phyloP scores from a whole-genome alignment of 352 stramenopile genomes.

The Phytophthora litchii region DNA sequence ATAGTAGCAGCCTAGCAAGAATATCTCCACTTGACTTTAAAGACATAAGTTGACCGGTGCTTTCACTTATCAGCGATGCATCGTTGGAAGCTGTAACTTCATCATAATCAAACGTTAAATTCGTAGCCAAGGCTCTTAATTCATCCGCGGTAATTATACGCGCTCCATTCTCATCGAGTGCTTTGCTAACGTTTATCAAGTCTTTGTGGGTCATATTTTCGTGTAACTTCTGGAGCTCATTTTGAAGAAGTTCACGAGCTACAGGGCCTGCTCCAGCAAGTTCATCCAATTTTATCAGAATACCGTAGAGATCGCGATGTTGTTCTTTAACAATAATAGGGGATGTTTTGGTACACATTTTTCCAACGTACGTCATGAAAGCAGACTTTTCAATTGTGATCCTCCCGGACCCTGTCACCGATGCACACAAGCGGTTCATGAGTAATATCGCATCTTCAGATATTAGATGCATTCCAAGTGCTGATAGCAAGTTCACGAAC shows the following conservation, averaged over 20 bases:
- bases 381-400: slow-evolving; percentile 22
- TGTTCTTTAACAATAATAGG: neutral
- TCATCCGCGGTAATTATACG: slow-evolving; percentile 35
- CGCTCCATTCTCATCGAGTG: slow-evolving; percentile 34
- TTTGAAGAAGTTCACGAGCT: slow-evolving; percentile 36
- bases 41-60: neutral
- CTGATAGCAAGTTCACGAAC: slow-evolving; percentile 46
- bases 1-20: slow-evolving; percentile 37
- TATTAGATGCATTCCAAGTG: slow-evolving; percentile 53
- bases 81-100: neutral
- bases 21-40: slow-evolving; percentile 37
- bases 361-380: slow-evolving; percentile 29
- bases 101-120: slow-evolving; percentile 49
- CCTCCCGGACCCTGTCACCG: neutral
- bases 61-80: neutral
- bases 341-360: slow-evolving; percentile 8
- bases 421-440: slow-evolving; percentile 50
- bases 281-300: slow-evolving; percentile 33
- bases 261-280: neutral
- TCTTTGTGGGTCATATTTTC: slow-evolving; percentile 45
- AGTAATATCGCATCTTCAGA: slow-evolving; percentile 45
- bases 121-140: slow-evolving; percentile 47
- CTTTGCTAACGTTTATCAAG: slow-evolving; percentile 26
- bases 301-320: slow-evolving; percentile 8
- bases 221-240: slow-evolving; percentile 54